phyloP scores from a whole-genome alignment of 108 stramenopile species.

The Skeletonema costatum region DNA sequence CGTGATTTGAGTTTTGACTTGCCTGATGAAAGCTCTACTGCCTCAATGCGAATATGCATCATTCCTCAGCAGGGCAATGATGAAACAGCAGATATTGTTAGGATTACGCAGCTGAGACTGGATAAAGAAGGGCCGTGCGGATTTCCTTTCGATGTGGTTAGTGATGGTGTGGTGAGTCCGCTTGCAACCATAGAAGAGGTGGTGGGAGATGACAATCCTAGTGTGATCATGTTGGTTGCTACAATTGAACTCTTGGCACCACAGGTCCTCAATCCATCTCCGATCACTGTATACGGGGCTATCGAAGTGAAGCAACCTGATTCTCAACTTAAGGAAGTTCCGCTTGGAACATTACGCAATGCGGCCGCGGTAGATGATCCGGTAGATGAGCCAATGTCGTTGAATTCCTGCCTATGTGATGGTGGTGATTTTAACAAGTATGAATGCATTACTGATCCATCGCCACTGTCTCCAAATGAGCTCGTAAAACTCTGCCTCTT shows the following conservation, averaged over 20 bases:
- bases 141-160: neutral
- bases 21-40: neutral
- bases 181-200: neutral
- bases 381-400: neutral
- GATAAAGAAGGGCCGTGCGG: neutral
- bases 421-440: neutral
- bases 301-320: neutral
- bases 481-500: neutral
- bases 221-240: neutral
- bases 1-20: neutral
- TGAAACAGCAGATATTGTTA: neutral
- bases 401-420: neutral
- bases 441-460: neutral
- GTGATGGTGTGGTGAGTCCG: neutral
- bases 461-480: neutral
- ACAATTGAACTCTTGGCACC: neutral
- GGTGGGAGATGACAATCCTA: neutral
- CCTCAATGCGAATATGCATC: neutral
- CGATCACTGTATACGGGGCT: neutral
- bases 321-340: neutral
- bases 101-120: neutral
- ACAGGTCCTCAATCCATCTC: neutral
- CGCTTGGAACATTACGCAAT: neutral
- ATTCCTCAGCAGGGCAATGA: neutral
- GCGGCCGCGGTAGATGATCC: neutral